Evolutionary conservation across 768 basidiomycete species (phyloP), one percentile per base, ranked within the genome.

Genomic region (Mycena rosella): DNA sequence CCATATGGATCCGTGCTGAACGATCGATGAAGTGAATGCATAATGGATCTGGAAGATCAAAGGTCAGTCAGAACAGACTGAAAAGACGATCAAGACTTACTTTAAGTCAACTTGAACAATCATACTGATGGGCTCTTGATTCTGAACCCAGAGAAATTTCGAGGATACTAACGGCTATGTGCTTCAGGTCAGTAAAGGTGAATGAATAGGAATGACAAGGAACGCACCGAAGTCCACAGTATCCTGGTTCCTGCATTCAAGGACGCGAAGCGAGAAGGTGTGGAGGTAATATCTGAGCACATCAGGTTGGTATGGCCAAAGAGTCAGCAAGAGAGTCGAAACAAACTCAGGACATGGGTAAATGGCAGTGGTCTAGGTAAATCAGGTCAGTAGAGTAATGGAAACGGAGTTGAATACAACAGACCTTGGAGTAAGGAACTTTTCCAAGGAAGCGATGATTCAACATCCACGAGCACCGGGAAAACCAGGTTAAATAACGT

Each of bases 21-120:
- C n/a, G 47, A 24, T 48, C 26, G 15, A 20, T 48, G 47, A 48
- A 48, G 47, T 48, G 15, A 13, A 48, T 32, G 53, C n/a, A 55
- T 55, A 55, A 36, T 55, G 53, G 38, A 55, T 22, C n/a, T 55
- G 53, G 53, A 55, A 55, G 53, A n/a, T 55, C 53, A 38, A 55
- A 55, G 34, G 53, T 40, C 53, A 15, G 38, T 55, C 53, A 55
- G 53, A 55, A 55, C 53, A 55, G 53, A 55, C n/a, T 55, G 53
- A 55, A 55, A 38, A 55, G 36, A 55, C n/a, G 47, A 38, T 38
- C 53, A 55, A 55, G 53, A 55, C 53, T 55, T 24, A 55, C 32
- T 34, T 34, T 13, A 6, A 6, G 13, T 34, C 32, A 34, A 34
- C 32, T 34, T 34, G 32, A 34, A 34, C 32, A 34, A 34, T 6